phyloP scores from a whole-genome alignment of 192 early-diverging fungal genomes.

The Haplosporangium gracile region DNA sequence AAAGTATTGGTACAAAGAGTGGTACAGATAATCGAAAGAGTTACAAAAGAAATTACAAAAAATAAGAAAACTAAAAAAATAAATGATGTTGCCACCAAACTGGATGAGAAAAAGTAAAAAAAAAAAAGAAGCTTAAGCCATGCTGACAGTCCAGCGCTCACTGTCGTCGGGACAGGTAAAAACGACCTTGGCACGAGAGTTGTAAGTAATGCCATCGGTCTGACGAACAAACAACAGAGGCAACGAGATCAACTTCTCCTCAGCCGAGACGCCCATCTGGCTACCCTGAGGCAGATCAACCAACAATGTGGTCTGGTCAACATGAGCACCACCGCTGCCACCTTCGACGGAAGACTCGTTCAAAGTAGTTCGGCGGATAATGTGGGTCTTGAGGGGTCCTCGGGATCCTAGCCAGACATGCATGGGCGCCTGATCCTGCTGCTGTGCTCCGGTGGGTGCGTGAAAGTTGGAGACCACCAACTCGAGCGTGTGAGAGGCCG shows the following conservation, averaged over 20 bases:
- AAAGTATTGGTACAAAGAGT: neutral
- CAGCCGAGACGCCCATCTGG: slow-evolving; percentile 23
- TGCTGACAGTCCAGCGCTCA: slow-evolving; percentile 44
- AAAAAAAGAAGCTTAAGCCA: slow-evolving; percentile 20
- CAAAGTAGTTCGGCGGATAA: slow-evolving; percentile 28
- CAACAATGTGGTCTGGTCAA: slow-evolving; percentile 40
- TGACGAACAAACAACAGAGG: slow-evolving; percentile 46
- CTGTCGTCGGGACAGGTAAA: slow-evolving; percentile 37
- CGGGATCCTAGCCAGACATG: slow-evolving; percentile 64
- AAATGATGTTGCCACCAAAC: neutral
- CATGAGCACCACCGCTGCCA: neutral
- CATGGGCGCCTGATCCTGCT: slow-evolving; percentile 39
- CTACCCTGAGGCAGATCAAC: slow-evolving; percentile 38
- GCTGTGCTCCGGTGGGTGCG: slow-evolving; percentile 28
- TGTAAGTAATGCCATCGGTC: slow-evolving; percentile 45
- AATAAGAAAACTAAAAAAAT: neutral
- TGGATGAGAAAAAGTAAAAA: slow-evolving; percentile 6
- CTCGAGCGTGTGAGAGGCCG: slow-evolving; percentile 57
- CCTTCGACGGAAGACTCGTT: neutral
- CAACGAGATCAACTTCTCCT: slow-evolving; percentile 27
- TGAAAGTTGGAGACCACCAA: slow-evolving; percentile 58
- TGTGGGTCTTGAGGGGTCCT: slow-evolving; percentile 57
- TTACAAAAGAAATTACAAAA: slow-evolving; percentile 11
- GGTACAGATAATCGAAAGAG: neutral
- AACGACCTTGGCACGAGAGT: slow-evolving; percentile 48